Base-by-base conservation (phyloP, 2,329 filamentous ascomycete species). In the Aspergillus persii region DNA sequence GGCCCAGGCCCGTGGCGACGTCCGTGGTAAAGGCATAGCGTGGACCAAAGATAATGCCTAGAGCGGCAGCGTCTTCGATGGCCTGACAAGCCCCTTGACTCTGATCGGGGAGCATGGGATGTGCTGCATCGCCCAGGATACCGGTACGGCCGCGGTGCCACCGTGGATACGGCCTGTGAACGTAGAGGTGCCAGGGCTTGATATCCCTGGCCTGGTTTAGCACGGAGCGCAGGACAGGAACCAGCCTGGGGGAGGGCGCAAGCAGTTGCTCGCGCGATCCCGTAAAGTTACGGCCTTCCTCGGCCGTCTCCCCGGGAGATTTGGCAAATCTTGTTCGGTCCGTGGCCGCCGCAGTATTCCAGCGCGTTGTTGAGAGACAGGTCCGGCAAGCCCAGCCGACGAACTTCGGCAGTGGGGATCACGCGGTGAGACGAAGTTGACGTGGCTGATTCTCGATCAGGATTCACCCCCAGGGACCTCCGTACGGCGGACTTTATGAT, bases 91-190 rank as follows among this genome's bases (percentile, higher is more conserved):
- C 86, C 3, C 87, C 87, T 70, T 90, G 87, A 58, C 84, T 86
- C 69, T 89, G 87, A 67, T 90, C 82, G 1, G 87, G 86, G 83
- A 89, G 85, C 84, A 88, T 88, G 73, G 87, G 87, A 66, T 89
- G 86, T 2, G 80, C 86, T 8, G 88, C 87, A 68, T 90, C 88
- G 3, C 88, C 88, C 11, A 90, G 69, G 0, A 90, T 73, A 55
- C 84, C 86, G 1, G 31, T 33, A 8, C 31, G 31, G 82, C 81
- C 29, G 72, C 77, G 11, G 72, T 75, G 64, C 83, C 83, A 46
- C 79, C 74, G 58, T 85, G 82, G 81, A 62, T 89, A 89, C 1
- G 86, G 85, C 31, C 83, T 73, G 70, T 89, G 87, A 18, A 86
- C 79, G 81, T 82, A 88, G n/a, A 90, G 73, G 5, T 87, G 74